These are phyloP conservation scores for Scalesia atractyloides DNA, from an alignment of 129 eudicot genomes.

Conservation along the genomic window DNA sequence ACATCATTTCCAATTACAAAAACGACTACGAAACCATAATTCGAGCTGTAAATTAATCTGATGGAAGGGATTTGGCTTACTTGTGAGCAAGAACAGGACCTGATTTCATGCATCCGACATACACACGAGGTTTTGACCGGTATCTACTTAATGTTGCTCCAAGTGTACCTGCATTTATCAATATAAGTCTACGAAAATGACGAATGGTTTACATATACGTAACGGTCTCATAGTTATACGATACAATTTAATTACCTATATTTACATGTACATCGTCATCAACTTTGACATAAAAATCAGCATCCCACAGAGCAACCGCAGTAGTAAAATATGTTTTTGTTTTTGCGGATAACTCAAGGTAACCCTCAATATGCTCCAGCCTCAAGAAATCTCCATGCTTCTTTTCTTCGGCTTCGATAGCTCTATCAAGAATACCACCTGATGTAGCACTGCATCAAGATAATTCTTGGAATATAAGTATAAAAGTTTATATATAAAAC, in stretches of 20 bases:
- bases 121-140: slow-evolving; percentile 65
- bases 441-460: slow-evolving; percentile 61
- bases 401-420: slow-evolving; percentile 84
- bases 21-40: not conserved
- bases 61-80: slow-evolving; percentile 41
- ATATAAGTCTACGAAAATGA: not conserved
- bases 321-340: slow-evolving; percentile 76
- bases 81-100: slow-evolving; percentile 90
- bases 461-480: not conserved
- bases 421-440: slow-evolving; percentile 87
- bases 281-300: slow-evolving; percentile 89
- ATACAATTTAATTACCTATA: slow-evolving; percentile 48
- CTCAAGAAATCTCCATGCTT: slow-evolving; percentile 85
- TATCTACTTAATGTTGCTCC: slow-evolving; percentile 75
- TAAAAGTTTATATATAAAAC: too few species aligned
- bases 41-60: slow-evolving; percentile 2
- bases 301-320: slow-evolving; percentile 86
- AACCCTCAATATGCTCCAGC: slow-evolving; percentile 91
- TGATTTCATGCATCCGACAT: slow-evolving; percentile 95
- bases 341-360: slow-evolving; percentile 88
- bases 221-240: not conserved
- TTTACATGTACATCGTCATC: slow-evolving; percentile 93
- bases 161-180: slow-evolving; percentile 67
- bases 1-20: not conserved
- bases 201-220: not conserved